Base-by-base conservation (phyloP, 345 rosid species). In the Eucalyptus grandis region DNA sequence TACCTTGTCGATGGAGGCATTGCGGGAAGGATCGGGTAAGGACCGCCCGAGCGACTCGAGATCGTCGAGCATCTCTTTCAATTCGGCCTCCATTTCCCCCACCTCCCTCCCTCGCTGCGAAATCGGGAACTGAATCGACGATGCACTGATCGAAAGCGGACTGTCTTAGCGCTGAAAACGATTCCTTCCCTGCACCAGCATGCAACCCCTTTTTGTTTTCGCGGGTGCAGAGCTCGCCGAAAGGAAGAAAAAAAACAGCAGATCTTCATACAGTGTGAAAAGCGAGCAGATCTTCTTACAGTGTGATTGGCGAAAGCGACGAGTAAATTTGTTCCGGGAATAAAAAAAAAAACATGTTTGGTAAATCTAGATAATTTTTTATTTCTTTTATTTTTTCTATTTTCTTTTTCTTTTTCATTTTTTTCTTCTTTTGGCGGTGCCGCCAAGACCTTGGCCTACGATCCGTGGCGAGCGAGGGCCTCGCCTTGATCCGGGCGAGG, bases 21-120 rank as follows among this genome's bases (percentile, higher is more conserved):
- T 94, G 89, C 43, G 90, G 89, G 95, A 92, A 89, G 93, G 93
- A 93, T 95, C 96, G 43, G 94, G 92, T 15, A 94, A 89, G 27
- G 96, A 94, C 88, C 88, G 92, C 92, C 92, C 95, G 90, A 97
- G 93, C 60, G 91, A 87, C 58, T 94, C 91, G 8, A 97, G 97
- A 90, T 96, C 98, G 60, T 90, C 93, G 46, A 92, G 93, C 92
- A 96, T 85, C 89, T 91, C 95, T 86, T 93, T 93, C 92, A 97
- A 89, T 93, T 95, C 99, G 44, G 49, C 91, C 94, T 97, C 99
- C 99, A 96, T 96, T 77, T 15, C 89, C 89, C 46, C 54, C 34
- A 13, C 26, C 34, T 21, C 34, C 5, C 87, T 49, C 87, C 4
- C 53, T 86, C 67, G 10, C 47, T 27, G 43, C 34, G 49, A 7